Evolutionary conservation across 257 asterid species (phyloP).

Genomic region (Solanum gracilifrons): DNA sequence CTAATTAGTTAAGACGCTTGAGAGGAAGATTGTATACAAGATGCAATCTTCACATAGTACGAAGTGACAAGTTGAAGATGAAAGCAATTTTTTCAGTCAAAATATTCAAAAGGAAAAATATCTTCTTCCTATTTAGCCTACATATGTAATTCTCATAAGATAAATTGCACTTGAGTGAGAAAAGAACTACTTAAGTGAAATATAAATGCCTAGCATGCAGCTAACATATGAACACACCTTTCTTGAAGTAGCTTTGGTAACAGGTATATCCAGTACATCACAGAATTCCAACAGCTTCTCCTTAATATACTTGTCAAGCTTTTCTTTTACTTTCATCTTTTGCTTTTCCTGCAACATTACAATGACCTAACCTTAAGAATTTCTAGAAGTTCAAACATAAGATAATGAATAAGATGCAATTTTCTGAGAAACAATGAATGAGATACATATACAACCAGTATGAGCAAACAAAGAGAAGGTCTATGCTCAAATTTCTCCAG

Average conservation of each 20-base stretch:
- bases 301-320: slow-evolving; percentile 72
- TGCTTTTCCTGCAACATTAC: slow-evolving; percentile 65
- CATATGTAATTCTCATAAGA: background rate
- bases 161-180: background rate
- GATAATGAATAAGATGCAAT: background rate
- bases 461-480: background rate
- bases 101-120: background rate
- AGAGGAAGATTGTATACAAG: background rate
- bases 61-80: background rate
- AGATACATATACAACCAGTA: background rate
- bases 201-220: background rate
- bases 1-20: background rate
- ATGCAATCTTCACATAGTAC: background rate
- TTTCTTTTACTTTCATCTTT: slow-evolving; percentile 57
- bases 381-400: background rate
- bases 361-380: background rate
- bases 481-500: background rate
- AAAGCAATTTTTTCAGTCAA: background rate
- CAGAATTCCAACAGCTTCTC: slow-evolving; percentile 81
- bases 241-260: slow-evolving; percentile 46
- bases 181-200: background rate
- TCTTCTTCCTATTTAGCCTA: background rate
- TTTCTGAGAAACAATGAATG: background rate
- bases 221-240: slow-evolving; percentile 49
- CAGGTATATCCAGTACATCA: slow-evolving; percentile 65